Evolutionary conservation across 2,329 filamentous ascomycete genomes (phyloP), one percentile per base, ranked within the genome.

Genomic region (Exophiala calicioides): DNA sequence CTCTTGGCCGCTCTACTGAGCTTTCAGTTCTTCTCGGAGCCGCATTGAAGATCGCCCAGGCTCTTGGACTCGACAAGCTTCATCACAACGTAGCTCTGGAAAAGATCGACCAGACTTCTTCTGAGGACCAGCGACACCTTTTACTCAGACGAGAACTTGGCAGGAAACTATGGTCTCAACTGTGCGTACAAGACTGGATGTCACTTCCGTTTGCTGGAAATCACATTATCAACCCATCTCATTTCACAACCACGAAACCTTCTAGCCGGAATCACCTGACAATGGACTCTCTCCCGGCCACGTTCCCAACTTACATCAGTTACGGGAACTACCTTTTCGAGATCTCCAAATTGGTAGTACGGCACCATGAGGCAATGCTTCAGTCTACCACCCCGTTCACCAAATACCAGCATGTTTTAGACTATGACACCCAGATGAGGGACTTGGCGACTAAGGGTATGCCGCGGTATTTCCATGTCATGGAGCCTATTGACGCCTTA

Each of bases 1-100:
- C 74, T 12, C 64, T 77, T 1, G 75, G 74, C 1, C 70, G 68
- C 18, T 72, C 72, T 5, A 75, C 74, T 51, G 70, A 69, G 31
- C 73, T 74, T 48, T 69, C 66, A 3, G 69, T 74, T 1, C 64
- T 73, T 15, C 63, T 76, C 6, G 70, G 68, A 2, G 66, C 71
- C 1, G 73, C 69, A 2, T 60, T 71, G 4, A 65, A 73, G 5
- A 74, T 78, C 32, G 73, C 72, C 2, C 72, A 74, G 56, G 68
- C 69, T 1, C 61, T 78, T 0, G 73, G 71, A 0, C 59, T 78
- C 3, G 73, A 78, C 42, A 61, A 66, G 18, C 60, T 74, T 2
- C 58, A 54, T 32, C 55, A 32, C 21, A 55, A 8, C 33, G 58
- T 8, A 46, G 48, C 12, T 36, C 44, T 20, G 3, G 54, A 57